Evolutionary conservation across 768 basidiomycete species (phyloP).

Genomic region (Kwoniella mangroviensis): DNA sequence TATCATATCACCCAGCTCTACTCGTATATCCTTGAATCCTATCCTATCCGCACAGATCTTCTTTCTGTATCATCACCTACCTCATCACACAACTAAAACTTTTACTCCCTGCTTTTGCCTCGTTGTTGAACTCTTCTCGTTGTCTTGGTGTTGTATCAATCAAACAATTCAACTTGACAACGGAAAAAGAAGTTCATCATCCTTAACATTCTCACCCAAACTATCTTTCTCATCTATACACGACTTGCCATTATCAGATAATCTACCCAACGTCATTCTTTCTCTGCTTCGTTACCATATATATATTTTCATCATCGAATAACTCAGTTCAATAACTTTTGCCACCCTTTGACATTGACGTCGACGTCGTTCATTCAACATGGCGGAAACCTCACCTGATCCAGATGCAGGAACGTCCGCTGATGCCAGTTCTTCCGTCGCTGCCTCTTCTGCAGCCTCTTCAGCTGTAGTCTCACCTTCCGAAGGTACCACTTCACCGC

Average conservation of each 20-base stretch:
- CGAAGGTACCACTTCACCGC: slow-evolving; percentile 1
- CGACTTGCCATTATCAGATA: neutral
- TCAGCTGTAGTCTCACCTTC: slow-evolving; percentile 11
- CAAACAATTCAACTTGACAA: neutral
- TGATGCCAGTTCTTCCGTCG: neutral
- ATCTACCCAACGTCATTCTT: neutral
- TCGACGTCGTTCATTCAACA: slow-evolving; percentile 4
- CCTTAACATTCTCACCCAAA: neutral
- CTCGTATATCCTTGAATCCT: neutral
- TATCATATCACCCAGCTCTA: no score
- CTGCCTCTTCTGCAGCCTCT: slow-evolving; percentile 7
- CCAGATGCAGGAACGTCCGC: slow-evolving; percentile 2
- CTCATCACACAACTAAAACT: neutral
- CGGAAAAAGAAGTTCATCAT: neutral
- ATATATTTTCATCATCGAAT: slow-evolving; percentile 4
- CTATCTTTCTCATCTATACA: neutral
- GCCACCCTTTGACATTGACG: neutral
- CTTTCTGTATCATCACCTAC: neutral
- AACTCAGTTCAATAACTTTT: neutral
- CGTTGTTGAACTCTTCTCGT: neutral
- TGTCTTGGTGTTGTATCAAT: neutral
- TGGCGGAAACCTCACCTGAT: slow-evolving; percentile 14
- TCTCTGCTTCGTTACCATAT: neutral
- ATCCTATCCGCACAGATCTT: slow-evolving; percentile 13
- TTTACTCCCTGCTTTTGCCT: neutral